Conservation (phyloP, 352 stramenopile genomes). For the Globisporangium apiculatum region DNA sequence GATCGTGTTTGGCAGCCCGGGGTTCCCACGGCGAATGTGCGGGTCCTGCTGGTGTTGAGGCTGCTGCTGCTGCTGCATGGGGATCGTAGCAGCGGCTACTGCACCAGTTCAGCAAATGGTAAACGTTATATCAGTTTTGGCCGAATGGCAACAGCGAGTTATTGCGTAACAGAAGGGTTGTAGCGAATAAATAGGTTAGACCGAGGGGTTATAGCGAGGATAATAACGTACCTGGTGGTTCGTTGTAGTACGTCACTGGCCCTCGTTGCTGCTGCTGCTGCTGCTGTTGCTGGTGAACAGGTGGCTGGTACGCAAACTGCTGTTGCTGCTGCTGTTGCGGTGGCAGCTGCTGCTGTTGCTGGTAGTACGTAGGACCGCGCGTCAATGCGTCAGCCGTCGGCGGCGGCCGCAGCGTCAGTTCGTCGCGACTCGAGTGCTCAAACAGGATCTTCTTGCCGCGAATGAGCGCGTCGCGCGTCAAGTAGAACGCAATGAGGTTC, state of each 20-base stretch:
- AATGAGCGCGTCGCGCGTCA: conserved; percentile 64
- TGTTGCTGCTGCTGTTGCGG: conserved; percentile 9
- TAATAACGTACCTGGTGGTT: neutral
- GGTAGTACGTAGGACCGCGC: neutral
- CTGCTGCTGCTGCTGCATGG: neutral
- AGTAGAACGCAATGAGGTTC: conserved; percentile 77
- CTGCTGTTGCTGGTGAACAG: conserved; percentile 16
- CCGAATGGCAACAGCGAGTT: no score
- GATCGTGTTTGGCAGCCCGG: conserved; percentile 50
- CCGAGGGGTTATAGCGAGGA: neutral
- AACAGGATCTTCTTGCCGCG: conserved; percentile 78
- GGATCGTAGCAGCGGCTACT: no score
- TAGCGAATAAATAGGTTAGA: no score
- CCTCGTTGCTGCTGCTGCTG: conserved; percentile 8
- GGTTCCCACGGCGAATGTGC: conserved; percentile 21
- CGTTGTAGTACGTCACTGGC: conserved; percentile 1
- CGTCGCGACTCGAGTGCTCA: conserved; percentile 59
- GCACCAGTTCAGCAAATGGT: no score
- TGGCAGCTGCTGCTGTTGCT: conserved; percentile 6
- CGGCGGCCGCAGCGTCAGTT: conserved; percentile 34
- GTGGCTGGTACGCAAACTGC: conserved; percentile 4
- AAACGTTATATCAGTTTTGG: no score
- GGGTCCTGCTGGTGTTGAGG: conserved; percentile 4
- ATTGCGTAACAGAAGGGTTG: no score
- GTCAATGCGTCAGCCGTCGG: neutral